Percentiles rank a stretch among this genome's conserved stretches.
phyloP scores from a whole-genome alignment of 1,284 basidiomycete genomes.

The Ceratobasidium sp. region DNA sequence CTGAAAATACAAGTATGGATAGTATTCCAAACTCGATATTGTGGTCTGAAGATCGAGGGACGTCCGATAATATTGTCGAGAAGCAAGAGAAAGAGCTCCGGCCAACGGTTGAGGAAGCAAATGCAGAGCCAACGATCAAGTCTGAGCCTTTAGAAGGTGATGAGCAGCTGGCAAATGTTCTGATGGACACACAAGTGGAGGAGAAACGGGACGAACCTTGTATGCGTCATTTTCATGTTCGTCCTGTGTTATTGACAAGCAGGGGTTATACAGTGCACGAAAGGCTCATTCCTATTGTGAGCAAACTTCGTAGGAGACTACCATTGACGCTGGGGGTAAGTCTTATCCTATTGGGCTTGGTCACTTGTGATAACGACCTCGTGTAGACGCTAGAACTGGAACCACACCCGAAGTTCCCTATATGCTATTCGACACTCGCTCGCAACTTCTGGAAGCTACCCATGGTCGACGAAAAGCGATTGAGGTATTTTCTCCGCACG shows the following conservation, averaged over 20 bases:
- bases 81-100: neutral
- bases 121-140: neutral
- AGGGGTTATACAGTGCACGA: slow-evolving; percentile 8
- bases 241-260: neutral
- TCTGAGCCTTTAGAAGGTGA: neutral
- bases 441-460: slow-evolving; percentile 13
- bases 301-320: slow-evolving; percentile 17
- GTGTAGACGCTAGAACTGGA: slow-evolving; percentile 7
- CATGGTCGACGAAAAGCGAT: slow-evolving; percentile 33
- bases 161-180: neutral
- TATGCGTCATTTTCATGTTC: neutral
- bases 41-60: slow-evolving; percentile 31
- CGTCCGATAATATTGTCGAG: neutral
- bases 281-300: slow-evolving; percentile 19
- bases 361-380: neutral
- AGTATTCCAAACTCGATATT: neutral
- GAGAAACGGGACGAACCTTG: neutral
- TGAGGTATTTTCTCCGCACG: neutral
- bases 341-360: neutral
- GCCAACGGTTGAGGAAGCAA: neutral
- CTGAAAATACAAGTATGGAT: slow-evolving; percentile 1
- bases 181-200: neutral
- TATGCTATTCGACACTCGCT: slow-evolving; percentile 19
- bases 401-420: neutral
- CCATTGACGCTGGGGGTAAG: slow-evolving; percentile 23